Conservation (phyloP, 352 stramenopile species). For the Thraustochytrium sp. region DNA sequence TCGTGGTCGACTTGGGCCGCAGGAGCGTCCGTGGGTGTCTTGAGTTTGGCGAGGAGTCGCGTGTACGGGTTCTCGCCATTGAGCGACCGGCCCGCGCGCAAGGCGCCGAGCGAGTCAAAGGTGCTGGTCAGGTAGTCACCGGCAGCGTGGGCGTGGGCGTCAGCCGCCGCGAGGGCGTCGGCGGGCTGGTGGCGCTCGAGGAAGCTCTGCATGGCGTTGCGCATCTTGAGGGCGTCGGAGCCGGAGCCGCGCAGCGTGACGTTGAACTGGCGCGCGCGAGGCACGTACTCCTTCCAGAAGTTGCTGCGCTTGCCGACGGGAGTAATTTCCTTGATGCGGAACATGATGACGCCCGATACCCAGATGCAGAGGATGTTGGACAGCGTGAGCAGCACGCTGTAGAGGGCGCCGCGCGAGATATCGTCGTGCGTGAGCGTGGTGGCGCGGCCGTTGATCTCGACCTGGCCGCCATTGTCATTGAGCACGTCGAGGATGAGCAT, state of each 20-base stretch:
- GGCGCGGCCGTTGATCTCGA: not conserved
- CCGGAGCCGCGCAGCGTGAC: not conserved
- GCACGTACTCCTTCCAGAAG: slow-evolving; percentile 13
- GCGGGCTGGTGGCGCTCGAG: not conserved
- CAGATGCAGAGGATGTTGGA: slow-evolving; percentile 15
- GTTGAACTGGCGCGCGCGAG: not conserved
- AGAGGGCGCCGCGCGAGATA: not conserved
- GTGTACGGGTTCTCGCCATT: not conserved
- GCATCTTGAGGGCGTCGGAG: not conserved
- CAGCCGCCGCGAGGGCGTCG: too few relatives aligned
- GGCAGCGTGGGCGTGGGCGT: too few relatives aligned
- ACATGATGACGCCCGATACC: slow-evolving; percentile 13
- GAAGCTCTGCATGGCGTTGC: not conserved
- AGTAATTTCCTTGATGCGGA: slow-evolving; percentile 25
- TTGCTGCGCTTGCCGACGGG: not conserved
- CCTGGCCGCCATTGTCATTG: not conserved
- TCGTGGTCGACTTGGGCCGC: too few relatives aligned
- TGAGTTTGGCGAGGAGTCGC: not conserved
- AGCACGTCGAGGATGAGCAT: slow-evolving; percentile 24
- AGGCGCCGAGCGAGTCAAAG: slow-evolving; percentile 1
- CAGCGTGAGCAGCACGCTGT: not conserved
- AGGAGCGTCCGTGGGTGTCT: too few relatives aligned
- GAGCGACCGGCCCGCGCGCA: not conserved
- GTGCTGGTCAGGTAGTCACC: not conserved
- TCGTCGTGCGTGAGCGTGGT: not conserved